Conservation (phyloP, 345 rosid genomes). For the Triadica sebifera region DNA sequence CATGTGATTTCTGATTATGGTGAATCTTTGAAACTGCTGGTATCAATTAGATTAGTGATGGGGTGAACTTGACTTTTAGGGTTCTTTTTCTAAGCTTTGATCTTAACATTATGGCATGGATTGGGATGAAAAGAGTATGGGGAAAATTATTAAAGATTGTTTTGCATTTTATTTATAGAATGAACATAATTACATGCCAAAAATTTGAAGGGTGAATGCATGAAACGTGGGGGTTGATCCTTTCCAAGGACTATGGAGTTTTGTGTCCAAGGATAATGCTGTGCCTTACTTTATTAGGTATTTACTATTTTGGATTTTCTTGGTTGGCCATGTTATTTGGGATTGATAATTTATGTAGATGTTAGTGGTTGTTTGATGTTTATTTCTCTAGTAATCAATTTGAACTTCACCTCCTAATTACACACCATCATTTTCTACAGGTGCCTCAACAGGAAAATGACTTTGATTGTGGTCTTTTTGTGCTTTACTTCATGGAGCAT, state of each 20-base stretch:
- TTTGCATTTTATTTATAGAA: neutral
- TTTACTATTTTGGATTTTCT: neutral
- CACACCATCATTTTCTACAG: conserved; percentile 33
- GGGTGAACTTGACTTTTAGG: neutral
- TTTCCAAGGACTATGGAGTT: neutral
- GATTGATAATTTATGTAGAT: neutral
- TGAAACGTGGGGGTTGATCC: neutral
- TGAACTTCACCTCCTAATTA: conserved; percentile 3
- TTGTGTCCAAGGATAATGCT: neutral
- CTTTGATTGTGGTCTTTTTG: conserved; percentile 89
- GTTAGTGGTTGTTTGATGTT: neutral
- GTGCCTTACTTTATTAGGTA: neutral
- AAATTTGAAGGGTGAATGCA: neutral
- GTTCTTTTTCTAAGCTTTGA: neutral
- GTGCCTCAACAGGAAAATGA: conserved; percentile 97
- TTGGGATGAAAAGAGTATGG: neutral
- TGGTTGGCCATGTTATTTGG: neutral
- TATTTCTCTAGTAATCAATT: neutral
- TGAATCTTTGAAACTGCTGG: neutral
- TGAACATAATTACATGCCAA: neutral
- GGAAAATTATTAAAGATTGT: neutral
- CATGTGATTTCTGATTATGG: neutral
- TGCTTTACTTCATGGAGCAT: conserved; percentile 80
- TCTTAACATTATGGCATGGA: neutral
- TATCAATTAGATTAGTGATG: neutral